Evolutionary conservation across 305 asterid genomes (phyloP).

Genomic region (Salvia sclarea): DNA sequence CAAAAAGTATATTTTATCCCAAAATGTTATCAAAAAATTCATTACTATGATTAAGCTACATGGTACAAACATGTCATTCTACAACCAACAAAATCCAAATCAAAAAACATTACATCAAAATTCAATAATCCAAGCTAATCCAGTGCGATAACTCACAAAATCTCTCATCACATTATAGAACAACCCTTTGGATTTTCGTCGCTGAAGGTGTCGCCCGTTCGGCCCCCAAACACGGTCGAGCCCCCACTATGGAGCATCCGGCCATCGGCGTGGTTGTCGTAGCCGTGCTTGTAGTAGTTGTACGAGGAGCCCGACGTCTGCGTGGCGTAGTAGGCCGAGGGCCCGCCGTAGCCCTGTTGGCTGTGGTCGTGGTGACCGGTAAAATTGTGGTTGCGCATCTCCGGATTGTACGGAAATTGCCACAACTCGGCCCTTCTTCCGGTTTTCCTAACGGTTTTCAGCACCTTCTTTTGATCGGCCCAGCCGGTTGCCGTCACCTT

Average conservation of each 20-base stretch:
- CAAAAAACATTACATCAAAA: not conserved
- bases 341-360: conserved; percentile 37
- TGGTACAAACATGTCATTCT: not conserved
- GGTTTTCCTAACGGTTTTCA: conserved; percentile 57
- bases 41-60: not conserved
- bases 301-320: conserved; percentile 56
- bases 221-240: conserved; percentile 49
- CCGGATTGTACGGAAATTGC: conserved; percentile 65
- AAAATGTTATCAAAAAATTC: not conserved
- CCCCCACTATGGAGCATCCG: conserved; percentile 26
- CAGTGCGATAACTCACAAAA: not conserved
- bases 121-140: not conserved
- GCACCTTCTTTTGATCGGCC: conserved; percentile 69
- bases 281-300: conserved; percentile 80
- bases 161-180: conserved; percentile 50
- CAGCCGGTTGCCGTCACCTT: conserved; percentile 76
- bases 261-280: conserved; percentile 35
- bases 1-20: too few relatives aligned
- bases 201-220: conserved; percentile 60
- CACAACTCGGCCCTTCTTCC: conserved; percentile 74
- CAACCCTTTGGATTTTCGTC: conserved; percentile 80
- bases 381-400: conserved; percentile 44
- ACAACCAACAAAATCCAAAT: not conserved
- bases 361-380: conserved; percentile 42
- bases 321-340: conserved; percentile 39